Evolutionary conservation across 2,329 filamentous ascomycete species (phyloP), one percentile per base, ranked within the genome.

Genomic region (Dactylellina leptospora): DNA sequence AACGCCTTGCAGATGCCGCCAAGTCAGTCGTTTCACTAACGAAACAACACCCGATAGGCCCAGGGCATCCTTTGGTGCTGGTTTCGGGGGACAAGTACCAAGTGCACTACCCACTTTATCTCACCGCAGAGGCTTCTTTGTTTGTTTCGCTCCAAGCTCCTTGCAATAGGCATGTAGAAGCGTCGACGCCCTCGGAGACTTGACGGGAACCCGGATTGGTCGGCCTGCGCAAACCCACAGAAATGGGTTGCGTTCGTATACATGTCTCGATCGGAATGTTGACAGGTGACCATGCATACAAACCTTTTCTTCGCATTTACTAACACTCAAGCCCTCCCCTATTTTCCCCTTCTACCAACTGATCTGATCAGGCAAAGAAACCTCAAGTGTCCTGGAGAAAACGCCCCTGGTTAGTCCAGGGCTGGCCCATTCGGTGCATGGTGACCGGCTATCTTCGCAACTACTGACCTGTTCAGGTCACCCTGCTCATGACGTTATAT

Each of bases 401-500:
- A 40, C 45, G 40, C 27, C 30, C 51, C 23, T 27, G 36, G 28
- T 50, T 44, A 58, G 58, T n/a, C n/a, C n/a, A n/a, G n/a, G n/a
- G n/a, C n/a, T n/a, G n/a, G n/a, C n/a, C n/a, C n/a, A n/a, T n/a
- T n/a, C n/a, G n/a, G n/a, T n/a, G n/a, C n/a, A n/a, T 44, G 44
- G 48, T 61, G 51, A 50, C 51, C 36, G 28, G 58, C 45, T 20
- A 20, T 27, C 44, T 62, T 2, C 55, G 56, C 48, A 36, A 50
- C 60, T 16, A 45, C 50, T 58, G 61, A 51, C 51, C 50, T 40
- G n/a, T 55, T 27, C 38, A 72, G 58, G 66, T 63, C 66, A 62
- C 58, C 51, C 42, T 58, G 51, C 58, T 63, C 27, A 71, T 71
- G 68, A 72, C 59, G 59, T 72, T 63, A 72, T 63, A 72, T 72